phyloP scores from a whole-genome alignment of 176 grass and related monocot genomes.

The Eragrostis curvula region DNA sequence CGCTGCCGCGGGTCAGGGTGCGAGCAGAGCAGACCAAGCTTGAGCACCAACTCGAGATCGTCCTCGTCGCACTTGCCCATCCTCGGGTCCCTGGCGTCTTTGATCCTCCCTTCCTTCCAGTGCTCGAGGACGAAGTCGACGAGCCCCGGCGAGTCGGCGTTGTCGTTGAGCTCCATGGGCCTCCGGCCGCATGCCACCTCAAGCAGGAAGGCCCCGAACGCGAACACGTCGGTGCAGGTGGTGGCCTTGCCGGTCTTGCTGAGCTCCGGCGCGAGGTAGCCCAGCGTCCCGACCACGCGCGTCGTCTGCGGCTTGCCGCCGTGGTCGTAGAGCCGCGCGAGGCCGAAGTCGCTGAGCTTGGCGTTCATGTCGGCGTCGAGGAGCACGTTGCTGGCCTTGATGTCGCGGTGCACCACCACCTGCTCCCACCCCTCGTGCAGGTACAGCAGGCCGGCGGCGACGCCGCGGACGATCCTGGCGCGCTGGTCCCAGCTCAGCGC shows the following conservation, averaged over 20 bases:
- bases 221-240: constrained; percentile 67
- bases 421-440: constrained; percentile 91
- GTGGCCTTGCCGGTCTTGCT: constrained; percentile 81
- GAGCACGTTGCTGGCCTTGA: constrained; percentile 84
- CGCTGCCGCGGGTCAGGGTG: constrained; percentile 56
- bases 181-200: constrained; percentile 65
- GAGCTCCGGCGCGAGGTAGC: constrained; percentile 84
- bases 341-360: constrained; percentile 86
- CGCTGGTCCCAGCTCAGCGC: constrained; percentile 65
- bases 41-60: constrained; percentile 68
- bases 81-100: constrained; percentile 48
- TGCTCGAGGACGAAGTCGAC: constrained; percentile 65
- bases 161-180: constrained; percentile 38
- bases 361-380: constrained; percentile 76
- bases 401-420: constrained; percentile 91
- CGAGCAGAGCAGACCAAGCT: constrained; percentile 75
- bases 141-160: constrained; percentile 42
- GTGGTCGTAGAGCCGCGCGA: constrained; percentile 75
- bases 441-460: constrained; percentile 72
- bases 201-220: constrained; percentile 70
- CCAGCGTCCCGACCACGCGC: constrained; percentile 59
- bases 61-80: constrained; percentile 50
- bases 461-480: constrained; percentile 56
- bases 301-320: constrained; percentile 60
- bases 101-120: constrained; percentile 60